phyloP scores from a whole-genome alignment of 1,284 basidiomycete genomes.

The Trichosporon sp. region DNA sequence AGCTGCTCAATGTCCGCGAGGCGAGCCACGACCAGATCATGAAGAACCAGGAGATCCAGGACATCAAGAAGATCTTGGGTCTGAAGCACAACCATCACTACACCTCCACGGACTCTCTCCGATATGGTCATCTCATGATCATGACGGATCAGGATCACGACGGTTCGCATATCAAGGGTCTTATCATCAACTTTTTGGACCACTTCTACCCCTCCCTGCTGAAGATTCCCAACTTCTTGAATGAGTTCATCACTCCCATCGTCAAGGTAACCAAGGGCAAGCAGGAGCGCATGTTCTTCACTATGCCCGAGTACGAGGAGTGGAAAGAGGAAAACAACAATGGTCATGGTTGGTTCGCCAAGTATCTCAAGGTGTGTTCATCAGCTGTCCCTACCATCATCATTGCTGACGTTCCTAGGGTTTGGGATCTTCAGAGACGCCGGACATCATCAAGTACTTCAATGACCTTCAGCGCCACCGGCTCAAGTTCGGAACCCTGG shows the following conservation, averaged over 20 bases:
- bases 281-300: conserved; percentile 84
- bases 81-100: conserved; percentile 93
- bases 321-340: conserved; percentile 81
- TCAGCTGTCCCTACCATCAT: neutral
- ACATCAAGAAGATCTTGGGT: conserved; percentile 97
- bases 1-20: conserved; percentile 95
- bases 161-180: conserved; percentile 98
- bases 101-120: conserved; percentile 61
- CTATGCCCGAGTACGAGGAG: conserved; percentile 91
- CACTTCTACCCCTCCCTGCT: conserved; percentile 95
- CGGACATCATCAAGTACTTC: conserved; percentile 91
- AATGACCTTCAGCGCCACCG: conserved; percentile 86
- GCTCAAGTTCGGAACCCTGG: conserved; percentile 79
- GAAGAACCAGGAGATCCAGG: conserved; percentile 96
- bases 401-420: conserved; percentile 55
- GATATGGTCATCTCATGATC: conserved; percentile 96
- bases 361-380: conserved; percentile 84
- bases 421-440: conserved; percentile 85
- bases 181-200: conserved; percentile 97
- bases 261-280: conserved; percentile 84
- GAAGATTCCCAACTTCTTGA: conserved; percentile 84
- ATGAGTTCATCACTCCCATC: conserved; percentile 98
- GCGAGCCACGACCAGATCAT: conserved; percentile 92
- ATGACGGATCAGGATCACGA: conserved; percentile 99
- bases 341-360: conserved; percentile 78